These are phyloP conservation scores for Epichloe festucae DNA, from an alignment of 2,329 filamentous ascomycete species.

Conservation along the genomic window DNA sequence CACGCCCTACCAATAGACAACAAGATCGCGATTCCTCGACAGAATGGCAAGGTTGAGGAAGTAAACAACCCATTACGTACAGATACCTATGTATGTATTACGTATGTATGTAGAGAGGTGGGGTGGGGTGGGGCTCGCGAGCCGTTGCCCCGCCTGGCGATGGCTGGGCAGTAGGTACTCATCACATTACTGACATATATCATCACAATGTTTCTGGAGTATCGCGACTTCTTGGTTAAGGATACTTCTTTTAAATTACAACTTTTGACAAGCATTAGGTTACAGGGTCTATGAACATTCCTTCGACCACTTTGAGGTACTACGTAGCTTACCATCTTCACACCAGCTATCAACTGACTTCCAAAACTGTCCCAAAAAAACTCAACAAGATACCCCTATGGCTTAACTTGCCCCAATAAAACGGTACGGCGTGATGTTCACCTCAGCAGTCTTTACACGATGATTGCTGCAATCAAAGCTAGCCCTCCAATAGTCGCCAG, in stretches of 20 bases:
- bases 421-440: neutral
- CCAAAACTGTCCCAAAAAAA: conserved; percentile 11
- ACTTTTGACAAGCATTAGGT: conserved; percentile 4
- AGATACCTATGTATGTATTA: too few species aligned
- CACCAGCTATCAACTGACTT: conserved; percentile 9
- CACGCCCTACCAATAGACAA: neutral
- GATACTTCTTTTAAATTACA: conserved; percentile 1
- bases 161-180: neutral
- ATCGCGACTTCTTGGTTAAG: neutral
- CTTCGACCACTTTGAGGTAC: conserved; percentile 2
- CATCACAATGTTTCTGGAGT: too few species aligned
- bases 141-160: conserved; percentile 1
- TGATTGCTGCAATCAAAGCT: conserved; percentile 14
- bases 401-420: neutral
- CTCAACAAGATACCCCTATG: conserved; percentile 4
- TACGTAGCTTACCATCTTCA: conserved; percentile 8
- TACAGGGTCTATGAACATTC: neutral
- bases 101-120: neutral
- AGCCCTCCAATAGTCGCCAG: conserved; percentile 14
- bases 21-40: neutral
- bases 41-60: neutral
- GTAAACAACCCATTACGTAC: neutral
- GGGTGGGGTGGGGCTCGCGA: neutral
- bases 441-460: conserved; percentile 9
- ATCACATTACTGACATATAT: neutral